These are phyloP conservation scores for sorghum (Sorghum bicolor) DNA, from an alignment of 176 grass and related monocot genomes.

Conservation along the genomic window DNA sequence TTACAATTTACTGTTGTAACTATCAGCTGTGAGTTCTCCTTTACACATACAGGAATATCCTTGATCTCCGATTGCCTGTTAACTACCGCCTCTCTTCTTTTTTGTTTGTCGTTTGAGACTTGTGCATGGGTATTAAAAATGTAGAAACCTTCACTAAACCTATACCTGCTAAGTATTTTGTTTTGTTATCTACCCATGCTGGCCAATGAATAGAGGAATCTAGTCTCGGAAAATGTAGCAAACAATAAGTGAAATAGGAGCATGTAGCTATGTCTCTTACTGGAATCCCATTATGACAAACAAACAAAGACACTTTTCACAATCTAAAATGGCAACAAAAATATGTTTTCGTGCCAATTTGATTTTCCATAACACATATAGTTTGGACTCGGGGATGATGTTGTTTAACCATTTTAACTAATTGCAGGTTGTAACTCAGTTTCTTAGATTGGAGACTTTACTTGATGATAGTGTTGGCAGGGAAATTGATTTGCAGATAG, in stretches of 20 bases:
- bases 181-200: background rate
- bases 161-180: background rate
- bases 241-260: background rate
- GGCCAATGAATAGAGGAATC: background rate
- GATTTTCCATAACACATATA: background rate
- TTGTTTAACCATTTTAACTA: slow-evolving; percentile 17
- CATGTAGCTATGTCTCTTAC: background rate
- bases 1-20: slow-evolving; percentile 12
- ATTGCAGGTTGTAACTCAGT: slow-evolving; percentile 93
- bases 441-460: slow-evolving; percentile 88
- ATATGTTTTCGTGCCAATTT: background rate
- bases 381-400: slow-evolving; percentile 6
- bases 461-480: slow-evolving; percentile 74
- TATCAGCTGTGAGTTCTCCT: background rate
- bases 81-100: background rate
- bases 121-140: background rate
- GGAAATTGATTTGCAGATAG: slow-evolving; percentile 76
- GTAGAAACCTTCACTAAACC: no score
- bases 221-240: background rate
- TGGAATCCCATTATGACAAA: background rate
- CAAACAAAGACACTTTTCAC: background rate
- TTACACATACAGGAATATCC: background rate
- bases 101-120: background rate
- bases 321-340: background rate
- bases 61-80: background rate